These are phyloP conservation scores for Hirsutella minnesotensis DNA, from an alignment of 2,329 filamentous ascomycete species.

Conservation along the genomic window DNA sequence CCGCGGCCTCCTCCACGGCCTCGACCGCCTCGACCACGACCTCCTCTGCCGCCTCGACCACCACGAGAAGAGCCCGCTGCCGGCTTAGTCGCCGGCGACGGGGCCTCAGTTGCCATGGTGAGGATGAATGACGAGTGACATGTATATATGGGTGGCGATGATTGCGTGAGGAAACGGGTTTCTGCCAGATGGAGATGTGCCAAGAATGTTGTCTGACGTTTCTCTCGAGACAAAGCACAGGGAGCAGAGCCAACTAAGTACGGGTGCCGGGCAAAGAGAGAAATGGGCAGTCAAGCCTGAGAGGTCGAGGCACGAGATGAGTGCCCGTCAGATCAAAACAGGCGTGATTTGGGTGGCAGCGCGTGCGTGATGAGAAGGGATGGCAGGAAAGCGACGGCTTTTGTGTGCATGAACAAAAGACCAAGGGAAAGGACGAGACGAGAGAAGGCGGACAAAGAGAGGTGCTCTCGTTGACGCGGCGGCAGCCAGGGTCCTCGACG, in stretches of 20 bases:
- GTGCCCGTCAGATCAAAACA: too few species aligned
- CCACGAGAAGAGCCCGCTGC: slow-evolving; percentile 10
- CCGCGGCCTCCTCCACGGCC: slow-evolving; percentile 15
- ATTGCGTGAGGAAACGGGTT: not conserved
- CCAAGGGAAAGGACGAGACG: not conserved
- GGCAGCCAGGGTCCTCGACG: too few species aligned
- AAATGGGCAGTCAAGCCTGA: too few species aligned
- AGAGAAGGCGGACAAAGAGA: too few species aligned
- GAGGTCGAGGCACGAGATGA: too few species aligned
- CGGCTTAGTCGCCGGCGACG: slow-evolving; percentile 16
- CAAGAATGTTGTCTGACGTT: not conserved
- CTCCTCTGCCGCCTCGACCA: slow-evolving; percentile 12
- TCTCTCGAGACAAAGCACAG: not conserved
- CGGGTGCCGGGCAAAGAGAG: too few species aligned
- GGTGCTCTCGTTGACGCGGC: too few species aligned
- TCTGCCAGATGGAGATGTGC: not conserved
- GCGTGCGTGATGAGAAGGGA: not conserved
- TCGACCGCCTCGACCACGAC: slow-evolving; percentile 6
- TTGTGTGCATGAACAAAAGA: not conserved
- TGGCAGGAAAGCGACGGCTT: too few species aligned
- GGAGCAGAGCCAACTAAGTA: not conserved
- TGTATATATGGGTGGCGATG: slow-evolving; percentile 11
- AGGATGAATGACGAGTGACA: slow-evolving; percentile 12
- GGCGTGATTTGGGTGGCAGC: not conserved
- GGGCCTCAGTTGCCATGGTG: slow-evolving; percentile 26